phyloP scores from a whole-genome alignment of 345 rosid species.

The Limnanthes douglasii region DNA sequence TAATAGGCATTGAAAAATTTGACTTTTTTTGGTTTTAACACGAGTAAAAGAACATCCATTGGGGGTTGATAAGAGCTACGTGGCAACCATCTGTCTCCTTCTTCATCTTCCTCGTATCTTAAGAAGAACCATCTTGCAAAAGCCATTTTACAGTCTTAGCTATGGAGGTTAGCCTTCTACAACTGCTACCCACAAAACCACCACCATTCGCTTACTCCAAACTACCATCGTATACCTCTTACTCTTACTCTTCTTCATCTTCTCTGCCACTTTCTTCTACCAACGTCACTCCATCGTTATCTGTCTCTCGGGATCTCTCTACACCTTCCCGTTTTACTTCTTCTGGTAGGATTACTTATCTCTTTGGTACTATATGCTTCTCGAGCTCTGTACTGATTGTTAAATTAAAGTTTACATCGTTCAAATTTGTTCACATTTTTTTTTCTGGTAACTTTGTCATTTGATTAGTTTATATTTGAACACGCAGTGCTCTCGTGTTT shows the following conservation, averaged over 20 bases:
- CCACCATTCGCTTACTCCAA: no score
- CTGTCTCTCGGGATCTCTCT: constrained; percentile 2
- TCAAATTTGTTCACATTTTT: neutral
- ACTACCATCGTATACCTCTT: constrained; percentile 6
- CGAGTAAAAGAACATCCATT: no score
- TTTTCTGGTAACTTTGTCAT: neutral
- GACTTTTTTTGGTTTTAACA: no score
- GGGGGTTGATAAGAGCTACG: no score
- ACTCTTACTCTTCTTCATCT: constrained; percentile 3
- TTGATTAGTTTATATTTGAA: neutral
- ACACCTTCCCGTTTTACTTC: constrained; percentile 9
- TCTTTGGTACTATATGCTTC: neutral
- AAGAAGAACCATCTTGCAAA: no score
- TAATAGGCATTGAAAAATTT: no score
- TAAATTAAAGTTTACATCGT: neutral
- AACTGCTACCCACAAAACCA: no score
- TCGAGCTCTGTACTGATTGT: neutral
- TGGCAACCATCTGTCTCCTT: no score
- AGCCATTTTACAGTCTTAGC: no score
- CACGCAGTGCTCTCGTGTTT: neutral
- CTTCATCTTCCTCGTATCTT: no score
- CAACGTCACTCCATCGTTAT: neutral
- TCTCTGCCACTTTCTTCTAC: constrained; percentile 6
- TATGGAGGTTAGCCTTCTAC: no score
- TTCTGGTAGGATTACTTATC: constrained; percentile 16